Evolutionary conservation across 441 rosid species (phyloP).

Genomic region (Syzygium syzygioides): DNA sequence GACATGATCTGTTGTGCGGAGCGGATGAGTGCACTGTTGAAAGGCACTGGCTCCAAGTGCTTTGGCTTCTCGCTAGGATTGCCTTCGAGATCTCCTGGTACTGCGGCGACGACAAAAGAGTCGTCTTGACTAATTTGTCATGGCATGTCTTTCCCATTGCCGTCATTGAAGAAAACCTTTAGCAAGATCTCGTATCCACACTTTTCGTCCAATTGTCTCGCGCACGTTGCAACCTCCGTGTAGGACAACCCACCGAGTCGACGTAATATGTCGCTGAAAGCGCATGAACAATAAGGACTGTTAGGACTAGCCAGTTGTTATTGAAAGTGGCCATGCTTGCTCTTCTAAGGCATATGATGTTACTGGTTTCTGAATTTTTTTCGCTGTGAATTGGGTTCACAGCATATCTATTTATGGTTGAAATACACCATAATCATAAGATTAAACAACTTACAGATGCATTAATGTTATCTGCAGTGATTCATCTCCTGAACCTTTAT

Average conservation of each 20-base stretch:
- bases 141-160: neutral
- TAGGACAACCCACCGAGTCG: rapidly evolving
- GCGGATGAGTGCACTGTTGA: neutral
- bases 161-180: neutral
- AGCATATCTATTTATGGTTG: neutral
- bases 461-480: neutral
- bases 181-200: neutral
- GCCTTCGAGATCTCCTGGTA: neutral
- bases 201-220: neutral
- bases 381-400: neutral
- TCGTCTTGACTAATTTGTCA: neutral
- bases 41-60: neutral
- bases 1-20: neutral
- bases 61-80: neutral
- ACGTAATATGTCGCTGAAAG: neutral
- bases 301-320: neutral
- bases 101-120: neutral
- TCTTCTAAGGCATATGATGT: neutral
- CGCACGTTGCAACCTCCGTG: neutral
- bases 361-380: neutral
- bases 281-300: neutral
- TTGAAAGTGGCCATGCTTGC: neutral
- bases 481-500: neutral
- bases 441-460: neutral
- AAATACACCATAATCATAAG: neutral